Percentiles rank a stretch among this genome's conserved stretches.
phyloP scores from a whole-genome alignment of 306 rosid genomes.

The Clitoria ternatea region DNA sequence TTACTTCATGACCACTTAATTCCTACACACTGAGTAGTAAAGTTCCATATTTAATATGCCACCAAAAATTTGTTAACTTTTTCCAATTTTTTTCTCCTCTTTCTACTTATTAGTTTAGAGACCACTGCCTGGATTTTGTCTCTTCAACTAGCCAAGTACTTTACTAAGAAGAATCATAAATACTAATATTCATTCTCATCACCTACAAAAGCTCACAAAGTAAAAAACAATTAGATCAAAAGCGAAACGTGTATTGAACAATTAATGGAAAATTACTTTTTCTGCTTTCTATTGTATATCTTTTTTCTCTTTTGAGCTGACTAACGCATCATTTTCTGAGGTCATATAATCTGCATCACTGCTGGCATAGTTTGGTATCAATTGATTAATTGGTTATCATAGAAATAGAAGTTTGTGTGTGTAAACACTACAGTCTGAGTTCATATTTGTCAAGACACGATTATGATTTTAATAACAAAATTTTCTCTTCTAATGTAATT shows the following conservation, averaged over 20 bases:
- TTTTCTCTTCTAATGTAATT: too few relatives aligned
- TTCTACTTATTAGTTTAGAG: neutral
- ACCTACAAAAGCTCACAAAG: neutral
- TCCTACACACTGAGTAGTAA: conserved; percentile 18
- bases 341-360: neutral
- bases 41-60: conserved; percentile 28
- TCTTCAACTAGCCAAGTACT: conserved; percentile 17
- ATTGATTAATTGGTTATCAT: neutral
- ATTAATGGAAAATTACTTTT: neutral
- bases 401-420: neutral
- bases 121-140: neutral
- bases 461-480: too few relatives aligned
- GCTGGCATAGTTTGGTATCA: neutral
- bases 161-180: neutral
- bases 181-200: neutral
- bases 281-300: neutral
- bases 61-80: conserved; percentile 28
- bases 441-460: too few relatives aligned
- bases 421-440: too few relatives aligned
- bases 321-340: neutral
- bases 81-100: neutral
- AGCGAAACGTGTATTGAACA: neutral
- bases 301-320: neutral
- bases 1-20: neutral
- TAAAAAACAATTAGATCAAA: neutral